phyloP scores from a whole-genome alignment of 192 early-diverging fungal genomes.

The Linnemannia zychae region DNA sequence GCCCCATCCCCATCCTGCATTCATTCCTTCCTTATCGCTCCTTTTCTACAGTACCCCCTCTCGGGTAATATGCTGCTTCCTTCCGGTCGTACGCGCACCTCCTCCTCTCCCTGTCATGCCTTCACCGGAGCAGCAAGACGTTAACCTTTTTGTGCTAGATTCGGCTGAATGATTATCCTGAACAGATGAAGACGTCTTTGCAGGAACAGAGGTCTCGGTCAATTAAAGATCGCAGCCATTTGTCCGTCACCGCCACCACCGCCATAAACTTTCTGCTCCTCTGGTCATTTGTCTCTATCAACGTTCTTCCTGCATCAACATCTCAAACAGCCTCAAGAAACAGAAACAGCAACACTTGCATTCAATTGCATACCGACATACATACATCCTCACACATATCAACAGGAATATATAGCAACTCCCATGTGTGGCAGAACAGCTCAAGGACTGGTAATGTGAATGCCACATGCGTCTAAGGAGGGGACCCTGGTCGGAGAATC shows the following conservation, averaged over 20 bases:
- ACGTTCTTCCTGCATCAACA: not conserved
- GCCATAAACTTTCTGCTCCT: not conserved
- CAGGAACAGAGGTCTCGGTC: not conserved
- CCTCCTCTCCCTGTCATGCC: too few species aligned
- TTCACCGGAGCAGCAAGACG: too few species aligned
- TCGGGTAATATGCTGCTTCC: too few species aligned
- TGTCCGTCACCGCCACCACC: not conserved
- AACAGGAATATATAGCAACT: not conserved
- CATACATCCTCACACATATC: not conserved
- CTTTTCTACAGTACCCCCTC: too few species aligned
- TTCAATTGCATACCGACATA: not conserved
- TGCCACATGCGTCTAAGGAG: too few species aligned
- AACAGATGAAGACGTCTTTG: not conserved
- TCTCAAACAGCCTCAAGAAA: not conserved
- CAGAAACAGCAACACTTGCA: too few species aligned
- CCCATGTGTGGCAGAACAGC: conserved; percentile 52
- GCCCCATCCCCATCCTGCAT: too few species aligned
- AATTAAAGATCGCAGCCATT: not conserved
- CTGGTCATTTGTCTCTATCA: not conserved
- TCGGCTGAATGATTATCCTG: conserved; percentile 2
- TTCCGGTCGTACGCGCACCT: too few species aligned
- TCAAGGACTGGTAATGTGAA: conserved; percentile 36
- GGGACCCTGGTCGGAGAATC: too few species aligned
- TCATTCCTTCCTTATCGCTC: too few species aligned
- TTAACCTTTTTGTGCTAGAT: too few species aligned